Conservation (phyloP, 2,329 filamentous ascomycete genomes). For the Microcyclospora tardicrescens region DNA sequence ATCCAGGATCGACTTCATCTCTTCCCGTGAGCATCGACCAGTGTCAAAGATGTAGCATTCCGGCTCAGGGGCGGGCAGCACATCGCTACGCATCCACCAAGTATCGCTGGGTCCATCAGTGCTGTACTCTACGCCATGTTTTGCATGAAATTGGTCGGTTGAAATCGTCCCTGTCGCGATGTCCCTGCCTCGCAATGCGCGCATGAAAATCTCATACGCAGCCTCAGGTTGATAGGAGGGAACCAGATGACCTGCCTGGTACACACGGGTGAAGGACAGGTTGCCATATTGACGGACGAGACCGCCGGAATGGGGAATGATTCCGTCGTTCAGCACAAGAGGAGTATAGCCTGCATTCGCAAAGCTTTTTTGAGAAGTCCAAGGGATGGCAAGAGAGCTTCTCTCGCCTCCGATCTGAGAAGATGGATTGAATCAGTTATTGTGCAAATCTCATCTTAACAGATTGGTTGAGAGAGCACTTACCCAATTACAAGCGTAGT, state of each 20-base stretch:
- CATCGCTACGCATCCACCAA: conserved; percentile 21
- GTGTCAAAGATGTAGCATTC: conserved; percentile 16
- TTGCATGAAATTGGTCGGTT: conserved; percentile 4
- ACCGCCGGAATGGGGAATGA: conserved; percentile 18
- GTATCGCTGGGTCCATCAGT: conserved; percentile 16
- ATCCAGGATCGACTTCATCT: conserved; percentile 16
- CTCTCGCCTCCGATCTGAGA: conserved; percentile 37
- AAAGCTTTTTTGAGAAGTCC: conserved; percentile 33
- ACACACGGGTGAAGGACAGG: conserved; percentile 34
- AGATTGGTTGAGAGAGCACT: too few relatives aligned
- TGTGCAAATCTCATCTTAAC: too few relatives aligned
- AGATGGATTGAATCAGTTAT: too few relatives aligned
- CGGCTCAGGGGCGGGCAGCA: conserved; percentile 13
- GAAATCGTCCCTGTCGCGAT: conserved; percentile 22
- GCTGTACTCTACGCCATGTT: conserved; percentile 9
- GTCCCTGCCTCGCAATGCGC: conserved; percentile 21
- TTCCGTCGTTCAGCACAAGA: conserved; percentile 6
- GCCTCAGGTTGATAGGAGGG: conserved; percentile 25
- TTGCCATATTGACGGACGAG: conserved; percentile 21
- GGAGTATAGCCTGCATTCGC: conserved; percentile 35
- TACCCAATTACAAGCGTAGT: conserved; percentile 41
- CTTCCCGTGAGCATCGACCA: conserved; percentile 15
- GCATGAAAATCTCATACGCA: conserved; percentile 27
- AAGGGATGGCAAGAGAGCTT: conserved; percentile 37
- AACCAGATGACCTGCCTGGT: conserved; percentile 38